Percentiles rank a stretch among this genome's conserved stretches.
Evolutionary conservation across 2,329 filamentous ascomycete genomes (phyloP).

Genomic region (Colletotrichum siamense): DNA sequence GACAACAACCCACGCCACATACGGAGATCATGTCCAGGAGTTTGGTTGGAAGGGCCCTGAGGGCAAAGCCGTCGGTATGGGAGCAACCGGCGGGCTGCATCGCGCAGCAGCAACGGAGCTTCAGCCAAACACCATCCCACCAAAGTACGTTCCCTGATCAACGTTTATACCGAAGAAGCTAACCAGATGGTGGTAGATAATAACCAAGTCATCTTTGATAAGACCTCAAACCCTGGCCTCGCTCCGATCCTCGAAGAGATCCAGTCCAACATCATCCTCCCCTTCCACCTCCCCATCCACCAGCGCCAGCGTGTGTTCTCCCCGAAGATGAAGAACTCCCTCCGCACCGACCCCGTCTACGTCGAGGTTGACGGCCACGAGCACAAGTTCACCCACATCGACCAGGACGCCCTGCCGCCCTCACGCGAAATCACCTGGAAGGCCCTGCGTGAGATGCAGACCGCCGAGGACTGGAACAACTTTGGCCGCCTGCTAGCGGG

Average conservation of each 20-base stretch:
- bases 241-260: constrained; percentile 57
- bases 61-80: constrained; percentile 16
- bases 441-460: constrained; percentile 52
- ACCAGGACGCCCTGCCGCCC: constrained; percentile 47
- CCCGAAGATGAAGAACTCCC: constrained; percentile 47
- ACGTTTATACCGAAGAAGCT: not conserved
- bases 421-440: constrained; percentile 41
- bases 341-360: constrained; percentile 60
- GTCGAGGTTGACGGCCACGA: constrained; percentile 64
- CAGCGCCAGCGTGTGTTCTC: constrained; percentile 61
- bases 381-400: constrained; percentile 54
- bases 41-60: constrained; percentile 18
- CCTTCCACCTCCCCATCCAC: constrained; percentile 58
- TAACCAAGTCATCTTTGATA: constrained; percentile 49
- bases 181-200: not conserved
- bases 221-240: constrained; percentile 58
- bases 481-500: constrained; percentile 58
- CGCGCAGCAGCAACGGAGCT: constrained; percentile 18
- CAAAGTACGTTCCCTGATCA: constrained; percentile 4
- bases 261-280: constrained; percentile 65
- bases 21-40: constrained; percentile 12
- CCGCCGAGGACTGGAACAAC: constrained; percentile 56
- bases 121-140: constrained; percentile 15
- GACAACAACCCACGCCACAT: not conserved
- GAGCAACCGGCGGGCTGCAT: constrained; percentile 16